phyloP scores from a whole-genome alignment of 768 basidiomycete genomes.

The Coprinopsis cinerea region DNA sequence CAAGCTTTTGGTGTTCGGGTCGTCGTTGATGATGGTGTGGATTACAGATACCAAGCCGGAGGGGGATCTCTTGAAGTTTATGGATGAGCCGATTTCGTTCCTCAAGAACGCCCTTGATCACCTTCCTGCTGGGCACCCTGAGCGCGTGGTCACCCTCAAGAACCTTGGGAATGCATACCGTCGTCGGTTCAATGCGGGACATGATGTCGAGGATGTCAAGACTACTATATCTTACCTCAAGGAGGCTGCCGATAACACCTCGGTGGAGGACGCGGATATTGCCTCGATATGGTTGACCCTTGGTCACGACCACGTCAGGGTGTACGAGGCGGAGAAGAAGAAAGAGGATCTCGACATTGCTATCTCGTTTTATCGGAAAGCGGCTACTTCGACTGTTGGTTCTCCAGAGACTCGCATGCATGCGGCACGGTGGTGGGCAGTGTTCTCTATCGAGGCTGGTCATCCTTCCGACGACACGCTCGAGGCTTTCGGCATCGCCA shows the following conservation, averaged over 20 bases:
- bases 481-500: conserved; percentile 6
- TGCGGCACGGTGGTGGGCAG: no score
- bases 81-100: neutral
- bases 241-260: neutral
- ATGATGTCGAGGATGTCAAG: neutral
- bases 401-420: no score
- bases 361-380: neutral
- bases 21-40: no score
- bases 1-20: no score
- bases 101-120: neutral
- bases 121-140: neutral
- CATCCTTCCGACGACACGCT: neutral
- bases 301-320: neutral
- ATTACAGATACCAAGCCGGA: neutral
- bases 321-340: neutral
- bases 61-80: neutral
- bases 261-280: neutral
- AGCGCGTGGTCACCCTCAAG: neutral
- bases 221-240: neutral
- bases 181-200: neutral
- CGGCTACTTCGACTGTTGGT: neutral
- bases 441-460: no score
- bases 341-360: neutral
- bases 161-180: neutral
- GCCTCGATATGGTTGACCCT: neutral